Conservation (phyloP, 2,329 filamentous ascomycete genomes). For the Neodidymelliopsis sp. region DNA sequence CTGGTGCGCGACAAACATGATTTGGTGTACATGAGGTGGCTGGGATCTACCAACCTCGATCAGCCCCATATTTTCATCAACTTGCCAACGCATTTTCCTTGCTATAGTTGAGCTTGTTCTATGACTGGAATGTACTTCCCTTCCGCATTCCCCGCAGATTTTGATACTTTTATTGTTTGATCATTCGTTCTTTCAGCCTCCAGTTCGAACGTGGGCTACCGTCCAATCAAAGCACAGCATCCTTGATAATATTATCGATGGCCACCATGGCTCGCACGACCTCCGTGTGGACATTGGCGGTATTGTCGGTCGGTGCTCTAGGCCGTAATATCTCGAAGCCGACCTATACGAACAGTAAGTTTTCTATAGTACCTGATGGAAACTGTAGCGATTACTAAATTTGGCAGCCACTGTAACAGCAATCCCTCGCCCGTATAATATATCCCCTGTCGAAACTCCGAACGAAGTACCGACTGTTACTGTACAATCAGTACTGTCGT, state of each 20-base stretch:
- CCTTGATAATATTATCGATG: conserved; percentile 1
- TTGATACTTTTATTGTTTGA: background rate
- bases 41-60: conserved; percentile 31
- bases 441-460: conserved; percentile 5
- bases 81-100: conserved; percentile 9
- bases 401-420: conserved; percentile 17
- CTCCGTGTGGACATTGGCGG: conserved; percentile 26
- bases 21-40: conserved; percentile 27
- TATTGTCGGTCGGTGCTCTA: conserved; percentile 24
- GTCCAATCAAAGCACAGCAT: conserved; percentile 23
- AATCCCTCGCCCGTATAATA: conserved; percentile 20
- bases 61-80: conserved; percentile 29
- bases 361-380: background rate
- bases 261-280: conserved; percentile 27
- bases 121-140: conserved; percentile 1
- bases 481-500: conserved; percentile 3
- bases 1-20: conserved; percentile 35
- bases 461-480: conserved; percentile 4
- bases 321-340: conserved; percentile 15
- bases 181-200: background rate
- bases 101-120: conserved; percentile 3
- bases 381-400: conserved; percentile 9
- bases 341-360: conserved; percentile 24
- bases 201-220: background rate
- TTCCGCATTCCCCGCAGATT: background rate